phyloP scores from a whole-genome alignment of 1,139 yeast species.

The Maudiozyma humilis region DNA sequence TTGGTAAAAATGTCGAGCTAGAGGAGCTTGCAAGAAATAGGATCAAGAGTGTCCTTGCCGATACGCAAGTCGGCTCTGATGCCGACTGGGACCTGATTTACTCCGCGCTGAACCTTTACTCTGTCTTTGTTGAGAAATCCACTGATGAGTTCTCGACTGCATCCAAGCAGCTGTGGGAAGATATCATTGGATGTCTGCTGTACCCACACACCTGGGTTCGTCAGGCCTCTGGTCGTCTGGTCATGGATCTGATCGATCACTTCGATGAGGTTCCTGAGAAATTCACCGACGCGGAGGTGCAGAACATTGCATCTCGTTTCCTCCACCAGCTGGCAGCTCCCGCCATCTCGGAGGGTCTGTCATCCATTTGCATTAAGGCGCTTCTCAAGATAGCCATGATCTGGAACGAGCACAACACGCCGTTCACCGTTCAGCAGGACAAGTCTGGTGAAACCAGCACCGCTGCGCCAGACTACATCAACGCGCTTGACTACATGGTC shows the following conservation, averaged over 20 bases:
- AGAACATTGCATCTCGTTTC: conserved; percentile 56
- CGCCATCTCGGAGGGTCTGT: conserved; percentile 53
- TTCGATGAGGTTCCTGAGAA: conserved; percentile 31
- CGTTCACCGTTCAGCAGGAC: conserved; percentile 29
- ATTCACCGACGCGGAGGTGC: conserved; percentile 38
- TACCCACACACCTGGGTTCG: conserved; percentile 95
- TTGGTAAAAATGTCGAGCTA: conserved; percentile 34
- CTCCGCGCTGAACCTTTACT: conserved; percentile 50
- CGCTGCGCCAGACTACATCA: conserved; percentile 18
- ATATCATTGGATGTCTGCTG: conserved; percentile 48
- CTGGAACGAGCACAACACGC: conserved; percentile 48
- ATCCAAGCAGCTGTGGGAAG: conserved; percentile 41
- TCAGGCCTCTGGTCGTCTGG: conserved; percentile 54
- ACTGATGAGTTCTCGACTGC: conserved; percentile 32
- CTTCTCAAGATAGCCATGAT: conserved; percentile 51
- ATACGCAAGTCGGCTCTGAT: conserved; percentile 32
- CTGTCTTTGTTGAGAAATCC: conserved; percentile 18
- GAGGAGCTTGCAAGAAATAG: conserved; percentile 37
- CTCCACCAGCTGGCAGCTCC: conserved; percentile 82
- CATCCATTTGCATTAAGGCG: conserved; percentile 59
- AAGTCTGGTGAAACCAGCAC: conserved; percentile 14
- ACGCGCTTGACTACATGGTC: conserved; percentile 58
- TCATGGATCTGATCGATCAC: conserved; percentile 44
- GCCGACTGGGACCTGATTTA: conserved; percentile 72
- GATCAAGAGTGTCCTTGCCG: conserved; percentile 37